These are phyloP conservation scores for Metarhizium sp. DNA, from an alignment of 2,329 filamentous ascomycete genomes.

Conservation along the genomic window DNA sequence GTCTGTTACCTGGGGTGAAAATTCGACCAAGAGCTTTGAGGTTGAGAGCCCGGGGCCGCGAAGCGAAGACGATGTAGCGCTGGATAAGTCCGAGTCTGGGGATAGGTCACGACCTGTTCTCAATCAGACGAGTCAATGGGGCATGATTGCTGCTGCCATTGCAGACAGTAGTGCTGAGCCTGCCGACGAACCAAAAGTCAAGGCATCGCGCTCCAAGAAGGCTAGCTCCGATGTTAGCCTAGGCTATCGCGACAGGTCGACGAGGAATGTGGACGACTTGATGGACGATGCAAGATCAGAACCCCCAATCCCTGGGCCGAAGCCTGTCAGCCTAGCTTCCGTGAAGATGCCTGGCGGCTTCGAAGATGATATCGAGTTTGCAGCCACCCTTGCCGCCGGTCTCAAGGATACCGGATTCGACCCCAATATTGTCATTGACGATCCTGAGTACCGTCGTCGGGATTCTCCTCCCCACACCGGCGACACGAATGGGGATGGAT, in stretches of 20 bases:
- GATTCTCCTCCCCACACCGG: slow-evolving; percentile 54
- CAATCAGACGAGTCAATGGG: slow-evolving; percentile 39
- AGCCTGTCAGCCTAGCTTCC: slow-evolving; percentile 37
- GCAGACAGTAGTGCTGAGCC: slow-evolving; percentile 30
- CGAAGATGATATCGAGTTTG: slow-evolving; percentile 58
- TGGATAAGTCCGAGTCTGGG: slow-evolving; percentile 14
- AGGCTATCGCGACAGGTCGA: slow-evolving; percentile 11
- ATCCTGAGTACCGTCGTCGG: slow-evolving; percentile 53
- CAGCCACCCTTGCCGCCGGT: slow-evolving; percentile 59
- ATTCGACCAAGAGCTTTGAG: slow-evolving; percentile 55
- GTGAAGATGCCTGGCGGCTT: slow-evolving; percentile 56
- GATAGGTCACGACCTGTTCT: slow-evolving; percentile 25
- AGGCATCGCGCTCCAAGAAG: slow-evolving; percentile 7
- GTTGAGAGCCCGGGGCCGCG: slow-evolving; percentile 46
- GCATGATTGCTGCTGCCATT: slow-evolving; percentile 40
- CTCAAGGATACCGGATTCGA: slow-evolving; percentile 62
- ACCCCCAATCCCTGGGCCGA: slow-evolving; percentile 47
- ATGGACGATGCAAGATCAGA: slow-evolving; percentile 31
- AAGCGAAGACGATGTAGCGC: slow-evolving; percentile 18
- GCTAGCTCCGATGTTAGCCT: slow-evolving; percentile 5
- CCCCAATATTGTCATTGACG: slow-evolving; percentile 58
- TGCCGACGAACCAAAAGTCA: slow-evolving; percentile 22
- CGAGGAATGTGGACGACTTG: slow-evolving; percentile 13
- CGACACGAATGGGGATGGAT: slow-evolving; percentile 28
- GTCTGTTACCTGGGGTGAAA: slow-evolving; percentile 55